Base-by-base conservation (phyloP, 2,329 filamentous ascomycete species). In the Talaromyces sp. region DNA sequence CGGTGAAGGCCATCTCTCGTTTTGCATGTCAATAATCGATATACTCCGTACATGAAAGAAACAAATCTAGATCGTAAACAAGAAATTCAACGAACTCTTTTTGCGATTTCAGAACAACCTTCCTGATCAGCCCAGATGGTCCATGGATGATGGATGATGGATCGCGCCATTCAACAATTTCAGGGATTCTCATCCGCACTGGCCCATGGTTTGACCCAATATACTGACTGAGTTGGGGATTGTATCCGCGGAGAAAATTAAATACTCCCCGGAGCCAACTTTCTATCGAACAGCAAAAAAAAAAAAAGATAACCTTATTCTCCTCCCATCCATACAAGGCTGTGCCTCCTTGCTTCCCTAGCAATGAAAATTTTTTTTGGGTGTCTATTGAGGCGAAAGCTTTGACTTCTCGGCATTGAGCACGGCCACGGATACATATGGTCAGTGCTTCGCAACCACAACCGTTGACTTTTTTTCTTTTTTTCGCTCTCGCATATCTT, bases 371-470 rank as follows among this genome's bases (percentile, higher is more conserved):
- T 5, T 40, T 43, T 48, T 31, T n/a, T 10, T 5, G 6, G 5
- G 1, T 17, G 5, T 45, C 21, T 22, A n/a, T 10, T 35, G 45
- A 48, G 45, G 45, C 45, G 45, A 48, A 33, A 48, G 45, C 28
- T 19, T 35, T 48, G 45, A 35, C 45, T 48, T 21, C 40, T 15
- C 21, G 13, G 13, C 28, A 17, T 28, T 28, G n/a, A 33, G 28
- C 11, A n/a, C 19, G n/a, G 31, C 22, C 43, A 46, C 43, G 45
- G 45, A 48, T 48, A 48, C 45, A 48, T 21, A 33, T 48, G 45
- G 45, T 48, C 45, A 48, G 45, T 48, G 45, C 45, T 48, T 48
- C 28, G 28, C 45, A 35, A 48, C 45, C 45, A 48, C n/a, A 46
- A 35, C 28, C 45, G 45, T 48, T 48, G 25, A 35, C 19, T 5